Percentiles rank a stretch among this genome's conserved stretches.
phyloP scores from a whole-genome alignment of 2,329 filamentous ascomycete species.

The Cercospora sojina region DNA sequence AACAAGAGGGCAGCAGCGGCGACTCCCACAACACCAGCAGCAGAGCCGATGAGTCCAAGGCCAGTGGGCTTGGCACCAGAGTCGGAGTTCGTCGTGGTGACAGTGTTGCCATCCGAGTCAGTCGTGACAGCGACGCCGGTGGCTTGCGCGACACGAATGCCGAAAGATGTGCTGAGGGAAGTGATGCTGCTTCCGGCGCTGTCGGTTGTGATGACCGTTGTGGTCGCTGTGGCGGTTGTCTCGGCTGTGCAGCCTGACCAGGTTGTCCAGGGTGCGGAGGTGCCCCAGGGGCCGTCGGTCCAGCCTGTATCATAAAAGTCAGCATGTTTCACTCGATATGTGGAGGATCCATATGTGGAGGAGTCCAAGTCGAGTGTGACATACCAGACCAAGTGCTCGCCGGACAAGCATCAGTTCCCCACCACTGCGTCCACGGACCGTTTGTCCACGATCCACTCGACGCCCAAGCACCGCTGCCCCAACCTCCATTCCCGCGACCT shows the following conservation, averaged over 20 bases:
- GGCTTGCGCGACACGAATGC: constrained; percentile 34
- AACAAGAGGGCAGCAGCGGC: constrained; percentile 36
- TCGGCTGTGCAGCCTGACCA: constrained; percentile 39
- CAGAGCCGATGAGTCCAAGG: constrained; percentile 28
- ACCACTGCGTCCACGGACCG: constrained; percentile 39
- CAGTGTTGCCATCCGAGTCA: constrained; percentile 10
- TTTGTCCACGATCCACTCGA: constrained; percentile 27
- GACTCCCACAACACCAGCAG: constrained; percentile 34
- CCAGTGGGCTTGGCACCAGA: constrained; percentile 29
- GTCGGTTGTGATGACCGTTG: constrained; percentile 32
- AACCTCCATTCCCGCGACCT: constrained; percentile 28
- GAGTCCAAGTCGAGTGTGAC: neutral
- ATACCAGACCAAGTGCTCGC: constrained; percentile 36
- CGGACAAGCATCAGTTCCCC: constrained; percentile 38
- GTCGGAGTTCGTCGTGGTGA: constrained; percentile 20
- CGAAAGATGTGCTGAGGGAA: constrained; percentile 33
- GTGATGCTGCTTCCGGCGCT: constrained; percentile 26
- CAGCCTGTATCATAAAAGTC: constrained; percentile 29
- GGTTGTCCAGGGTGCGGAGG: constrained; percentile 39
- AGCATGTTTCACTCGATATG: no score
- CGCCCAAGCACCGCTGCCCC: constrained; percentile 37
- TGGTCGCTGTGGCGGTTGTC: constrained; percentile 35
- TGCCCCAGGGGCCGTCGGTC: constrained; percentile 36
- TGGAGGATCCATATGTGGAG: no score
- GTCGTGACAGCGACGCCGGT: constrained; percentile 17